phyloP scores from a whole-genome alignment of 371 early-diverging fungal genomes.

The Chytridium lagenaria region DNA sequence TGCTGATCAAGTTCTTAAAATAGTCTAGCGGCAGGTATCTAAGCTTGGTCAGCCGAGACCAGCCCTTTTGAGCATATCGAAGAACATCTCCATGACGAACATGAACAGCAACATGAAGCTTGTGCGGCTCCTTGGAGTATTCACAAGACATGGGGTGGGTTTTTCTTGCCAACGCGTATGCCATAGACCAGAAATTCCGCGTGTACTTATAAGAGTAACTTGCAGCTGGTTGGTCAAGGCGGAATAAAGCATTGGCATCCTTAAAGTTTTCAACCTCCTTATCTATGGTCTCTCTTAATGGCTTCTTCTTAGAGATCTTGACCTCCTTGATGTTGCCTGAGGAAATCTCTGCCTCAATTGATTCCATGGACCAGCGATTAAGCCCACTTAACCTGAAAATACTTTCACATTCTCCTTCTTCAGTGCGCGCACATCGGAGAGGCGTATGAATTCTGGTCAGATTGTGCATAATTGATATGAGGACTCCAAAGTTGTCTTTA shows the following conservation, averaged over 20 bases:
- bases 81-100: slow-evolving; percentile 23
- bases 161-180: slow-evolving; percentile 1
- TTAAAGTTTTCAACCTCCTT: background rate
- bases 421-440: slow-evolving; percentile 13
- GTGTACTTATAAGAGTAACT: slow-evolving; percentile 14
- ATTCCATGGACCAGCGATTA: background rate
- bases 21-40: slow-evolving; percentile 9
- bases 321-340: background rate
- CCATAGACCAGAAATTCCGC: slow-evolving; percentile 6
- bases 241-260: background rate
- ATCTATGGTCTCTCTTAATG: background rate
- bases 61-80: background rate
- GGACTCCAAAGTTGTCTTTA: slow-evolving; percentile 19
- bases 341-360: background rate
- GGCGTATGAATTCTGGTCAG: slow-evolving; percentile 12
- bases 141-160: background rate
- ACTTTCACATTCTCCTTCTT: background rate
- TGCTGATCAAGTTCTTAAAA: background rate
- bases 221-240: background rate
- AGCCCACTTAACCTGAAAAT: slow-evolving; percentile 16
- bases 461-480: slow-evolving; percentile 5
- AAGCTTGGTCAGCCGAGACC: slow-evolving; percentile 11
- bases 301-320: background rate
- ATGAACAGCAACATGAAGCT: slow-evolving; percentile 17
- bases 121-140: slow-evolving; percentile 12